phyloP scores from a whole-genome alignment of 352 stramenopile genomes.

The Phytophthora pini region DNA sequence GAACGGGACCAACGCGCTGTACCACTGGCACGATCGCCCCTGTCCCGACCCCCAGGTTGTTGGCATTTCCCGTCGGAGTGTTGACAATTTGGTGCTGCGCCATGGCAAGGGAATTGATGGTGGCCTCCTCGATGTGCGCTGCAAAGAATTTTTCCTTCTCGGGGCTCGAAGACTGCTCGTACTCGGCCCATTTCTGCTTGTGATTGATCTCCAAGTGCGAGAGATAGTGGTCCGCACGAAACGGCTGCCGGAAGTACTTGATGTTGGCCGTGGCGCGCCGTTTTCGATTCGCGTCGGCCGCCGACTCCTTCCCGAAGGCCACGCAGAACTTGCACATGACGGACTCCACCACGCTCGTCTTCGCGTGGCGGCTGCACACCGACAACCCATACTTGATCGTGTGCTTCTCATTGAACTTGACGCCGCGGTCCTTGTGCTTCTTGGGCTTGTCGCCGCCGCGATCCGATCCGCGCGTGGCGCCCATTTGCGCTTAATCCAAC shows the following conservation, averaged over 20 bases:
- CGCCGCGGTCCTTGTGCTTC: slow-evolving; percentile 67
- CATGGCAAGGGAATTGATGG: slow-evolving; percentile 37
- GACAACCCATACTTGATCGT: slow-evolving; percentile 72
- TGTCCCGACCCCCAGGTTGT: background rate
- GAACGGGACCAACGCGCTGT: slow-evolving; percentile 45
- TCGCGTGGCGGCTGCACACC: slow-evolving; percentile 65
- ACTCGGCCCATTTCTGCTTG: slow-evolving; percentile 66
- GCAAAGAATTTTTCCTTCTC: slow-evolving; percentile 71
- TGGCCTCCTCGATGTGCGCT: slow-evolving; percentile 40
- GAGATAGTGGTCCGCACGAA: slow-evolving; percentile 73
- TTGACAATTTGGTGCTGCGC: slow-evolving; percentile 36
- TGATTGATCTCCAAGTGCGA: slow-evolving; percentile 78
- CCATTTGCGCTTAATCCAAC: slow-evolving; percentile 22
- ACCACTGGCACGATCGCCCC: background rate
- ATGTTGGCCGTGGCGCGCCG: slow-evolving; percentile 70
- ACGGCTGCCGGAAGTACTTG: slow-evolving; percentile 77
- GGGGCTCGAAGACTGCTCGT: slow-evolving; percentile 53
- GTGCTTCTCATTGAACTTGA: slow-evolving; percentile 77
- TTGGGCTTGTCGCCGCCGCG: slow-evolving; percentile 37
- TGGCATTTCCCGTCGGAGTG: slow-evolving; percentile 1
- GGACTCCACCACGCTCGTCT: slow-evolving; percentile 55
- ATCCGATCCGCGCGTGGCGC: slow-evolving; percentile 25
- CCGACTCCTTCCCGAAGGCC: slow-evolving; percentile 70
- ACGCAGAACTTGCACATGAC: slow-evolving; percentile 85
- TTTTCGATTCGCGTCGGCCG: slow-evolving; percentile 58